These are phyloP conservation scores for Neurospora sublineolata DNA, from an alignment of 495 filamentous ascomycete species.

Conservation along the genomic window DNA sequence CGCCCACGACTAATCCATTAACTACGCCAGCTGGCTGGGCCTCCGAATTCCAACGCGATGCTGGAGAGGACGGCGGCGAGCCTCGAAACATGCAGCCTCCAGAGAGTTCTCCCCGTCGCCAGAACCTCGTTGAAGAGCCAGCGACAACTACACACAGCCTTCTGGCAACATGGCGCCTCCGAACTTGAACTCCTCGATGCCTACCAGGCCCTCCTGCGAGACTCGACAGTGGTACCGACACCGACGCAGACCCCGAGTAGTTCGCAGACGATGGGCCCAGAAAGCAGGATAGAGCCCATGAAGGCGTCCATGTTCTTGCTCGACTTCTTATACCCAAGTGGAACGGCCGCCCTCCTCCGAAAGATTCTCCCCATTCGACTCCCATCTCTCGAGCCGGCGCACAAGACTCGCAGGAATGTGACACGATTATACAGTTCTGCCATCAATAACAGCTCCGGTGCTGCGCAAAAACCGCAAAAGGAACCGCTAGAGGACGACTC, in stretches of 20 bases:
- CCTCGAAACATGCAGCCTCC: constrained; percentile 61
- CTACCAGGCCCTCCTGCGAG: constrained; percentile 32
- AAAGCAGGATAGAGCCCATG: constrained; percentile 15
- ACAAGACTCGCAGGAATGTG: neutral
- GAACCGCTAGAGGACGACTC: neutral
- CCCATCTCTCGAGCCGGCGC: constrained; percentile 3
- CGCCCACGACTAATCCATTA: neutral
- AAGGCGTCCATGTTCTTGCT: constrained; percentile 37
- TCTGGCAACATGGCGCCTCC: constrained; percentile 54
- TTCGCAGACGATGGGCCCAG: constrained; percentile 5
- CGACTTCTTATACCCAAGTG: constrained; percentile 53
- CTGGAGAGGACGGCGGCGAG: constrained; percentile 72
- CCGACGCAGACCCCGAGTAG: neutral
- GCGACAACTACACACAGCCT: constrained; percentile 49
- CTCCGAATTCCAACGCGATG: constrained; percentile 39
- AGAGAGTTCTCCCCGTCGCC: constrained; percentile 50
- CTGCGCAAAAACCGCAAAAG: neutral
- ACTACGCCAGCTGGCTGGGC: neutral
- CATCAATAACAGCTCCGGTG: neutral
- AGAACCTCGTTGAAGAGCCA: constrained; percentile 42
- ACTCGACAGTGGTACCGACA: neutral
- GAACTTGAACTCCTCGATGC: constrained; percentile 43
- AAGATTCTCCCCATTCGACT: constrained; percentile 15
- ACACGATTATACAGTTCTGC: constrained; percentile 8
- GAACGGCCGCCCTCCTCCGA: constrained; percentile 38